Percentiles rank a stretch among this genome's conserved stretches.
Evolutionary conservation across 495 filamentous ascomycete genomes (phyloP).

Genomic region (Cryomyces minteri): DNA sequence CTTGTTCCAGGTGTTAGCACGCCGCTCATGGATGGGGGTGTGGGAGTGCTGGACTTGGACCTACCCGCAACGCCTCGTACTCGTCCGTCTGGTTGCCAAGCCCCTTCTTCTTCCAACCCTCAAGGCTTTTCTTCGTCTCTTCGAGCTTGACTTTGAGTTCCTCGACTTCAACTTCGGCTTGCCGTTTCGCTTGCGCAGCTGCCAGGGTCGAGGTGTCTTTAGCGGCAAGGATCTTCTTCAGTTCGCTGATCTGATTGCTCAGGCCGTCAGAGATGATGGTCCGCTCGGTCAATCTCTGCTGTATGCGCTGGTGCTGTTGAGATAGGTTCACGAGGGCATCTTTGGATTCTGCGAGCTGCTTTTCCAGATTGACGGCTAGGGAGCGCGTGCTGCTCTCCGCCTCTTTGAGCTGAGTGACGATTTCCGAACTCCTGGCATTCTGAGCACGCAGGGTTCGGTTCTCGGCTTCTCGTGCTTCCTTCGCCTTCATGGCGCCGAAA

Average conservation of each 20-base stretch:
- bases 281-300: constrained; percentile 51
- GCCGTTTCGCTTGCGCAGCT: constrained; percentile 40
- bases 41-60: constrained; percentile 15
- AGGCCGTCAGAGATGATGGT: constrained; percentile 47
- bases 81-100: constrained; percentile 63
- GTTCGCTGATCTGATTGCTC: constrained; percentile 57
- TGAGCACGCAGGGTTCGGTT: constrained; percentile 59
- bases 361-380: constrained; percentile 69
- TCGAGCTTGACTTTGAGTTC: constrained; percentile 52
- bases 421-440: constrained; percentile 79
- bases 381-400: constrained; percentile 42
- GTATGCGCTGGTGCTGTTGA: constrained; percentile 47
- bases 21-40: not conserved
- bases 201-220: constrained; percentile 46
- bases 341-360: constrained; percentile 66
- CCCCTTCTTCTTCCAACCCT: constrained; percentile 65
- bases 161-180: constrained; percentile 57
- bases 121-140: constrained; percentile 55
- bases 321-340: constrained; percentile 49
- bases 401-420: constrained; percentile 84
- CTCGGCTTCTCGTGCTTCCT: constrained; percentile 62
- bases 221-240: constrained; percentile 47
- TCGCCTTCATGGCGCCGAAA: constrained; percentile 84
- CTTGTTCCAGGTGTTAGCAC: constrained; percentile 23
- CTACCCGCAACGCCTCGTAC: constrained; percentile 67